Evolutionary conservation across 441 rosid species (phyloP).

Genomic region (Corymbia calophylla): DNA sequence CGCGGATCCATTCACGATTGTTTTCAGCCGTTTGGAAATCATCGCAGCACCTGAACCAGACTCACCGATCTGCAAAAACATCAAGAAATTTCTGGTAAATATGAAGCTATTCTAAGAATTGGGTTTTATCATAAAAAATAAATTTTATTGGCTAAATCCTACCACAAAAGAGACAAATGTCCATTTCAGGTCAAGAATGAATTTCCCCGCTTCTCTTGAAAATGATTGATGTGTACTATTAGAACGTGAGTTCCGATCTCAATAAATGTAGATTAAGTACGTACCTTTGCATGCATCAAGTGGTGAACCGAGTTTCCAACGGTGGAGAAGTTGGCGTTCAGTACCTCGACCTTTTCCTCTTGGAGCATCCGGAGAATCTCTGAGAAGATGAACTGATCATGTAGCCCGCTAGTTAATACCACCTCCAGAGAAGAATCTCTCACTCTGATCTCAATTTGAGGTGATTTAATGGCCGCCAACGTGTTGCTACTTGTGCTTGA

Average conservation of each 20-base stretch:
- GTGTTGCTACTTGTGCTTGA: neutral
- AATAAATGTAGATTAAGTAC: neutral
- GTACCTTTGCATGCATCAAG: neutral
- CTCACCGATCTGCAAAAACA: neutral
- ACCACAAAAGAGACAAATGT: neutral
- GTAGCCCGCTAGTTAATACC: conserved; percentile 7
- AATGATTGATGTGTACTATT: neutral
- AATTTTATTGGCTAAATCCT: neutral
- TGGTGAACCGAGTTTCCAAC: neutral
- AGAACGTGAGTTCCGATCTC: neutral
- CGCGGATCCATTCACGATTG: neutral
- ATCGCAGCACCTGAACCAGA: neutral
- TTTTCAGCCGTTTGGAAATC: neutral
- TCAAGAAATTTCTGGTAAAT: neutral
- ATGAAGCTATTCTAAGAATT: neutral
- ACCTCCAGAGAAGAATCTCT: conserved; percentile 26
- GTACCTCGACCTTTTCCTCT: neutral
- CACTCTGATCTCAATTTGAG: conserved; percentile 25
- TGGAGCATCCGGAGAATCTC: neutral
- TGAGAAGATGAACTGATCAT: conserved; percentile 1
- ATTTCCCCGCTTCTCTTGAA: neutral
- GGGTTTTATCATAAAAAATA: neutral
- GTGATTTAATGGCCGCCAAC: neutral
- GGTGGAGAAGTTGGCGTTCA: neutral
- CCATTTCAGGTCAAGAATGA: neutral